Base-by-base conservation (phyloP, 176 grass and related monocot species). In the Cenchrus purpureus region DNA sequence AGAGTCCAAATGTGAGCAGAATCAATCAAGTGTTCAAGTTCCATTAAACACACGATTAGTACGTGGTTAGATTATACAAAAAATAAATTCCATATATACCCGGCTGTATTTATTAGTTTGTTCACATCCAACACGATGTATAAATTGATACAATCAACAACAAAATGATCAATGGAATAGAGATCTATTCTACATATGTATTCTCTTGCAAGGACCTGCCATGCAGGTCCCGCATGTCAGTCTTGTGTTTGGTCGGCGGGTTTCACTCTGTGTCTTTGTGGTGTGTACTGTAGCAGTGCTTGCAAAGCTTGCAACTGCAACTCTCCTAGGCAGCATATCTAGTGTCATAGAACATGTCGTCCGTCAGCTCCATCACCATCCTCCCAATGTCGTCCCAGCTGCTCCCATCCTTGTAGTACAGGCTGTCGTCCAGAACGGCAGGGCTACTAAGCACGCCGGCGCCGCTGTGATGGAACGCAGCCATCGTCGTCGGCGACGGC, bases 331-430 rank as follows among this genome's bases (percentile, higher is more conserved):
- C 37, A 40, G 53, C 46, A 14, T 81, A 87, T 65, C 46, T 81
- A 51, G 19, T 71, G 49, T 84, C 82, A 29, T 85, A 90, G 66
- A 87, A 65, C 14, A 61, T 25, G 71, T 84, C 85, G 60, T 87
- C 87, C 20, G 85, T 77, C 7, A 83, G 66, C 52, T 96, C 94
- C 86, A 87, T 91, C 45, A 89, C 45, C 85, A 93, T 91, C 75
- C 86, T 91, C 31, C 86, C 84, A 63, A 96, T 80, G 73, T 96
- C 94, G 46, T 93, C 91, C 86, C 86, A 93, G 78, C 20, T 81
- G 79, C 53, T 89, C 12, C 63, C 78, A 42, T 93, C 89, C 80
- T 83, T 89, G 81, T 72, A 79, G 68, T 66, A 83, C 72, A 61
- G 5, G 45, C 45, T 49, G n/a, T 86, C 90, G 19, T 89, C 71